Conservation (phyloP, 352 stramenopile species). For the Sclerospora graminicola region DNA sequence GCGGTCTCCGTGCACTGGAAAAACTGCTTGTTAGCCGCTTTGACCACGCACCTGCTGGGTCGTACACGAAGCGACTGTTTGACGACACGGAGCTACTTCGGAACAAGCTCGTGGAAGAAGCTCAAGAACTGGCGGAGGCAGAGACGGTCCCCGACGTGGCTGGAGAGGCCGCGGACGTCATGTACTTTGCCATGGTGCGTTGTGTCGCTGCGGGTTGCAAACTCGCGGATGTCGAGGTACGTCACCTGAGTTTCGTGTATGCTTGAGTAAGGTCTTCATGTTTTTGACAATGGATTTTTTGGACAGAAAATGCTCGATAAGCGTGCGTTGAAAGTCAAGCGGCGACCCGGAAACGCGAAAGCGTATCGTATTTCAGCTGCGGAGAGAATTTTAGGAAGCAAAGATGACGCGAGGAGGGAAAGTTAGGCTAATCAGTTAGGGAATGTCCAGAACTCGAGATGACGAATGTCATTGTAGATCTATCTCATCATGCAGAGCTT, state of each 20-base stretch:
- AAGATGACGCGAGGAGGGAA: too few species aligned
- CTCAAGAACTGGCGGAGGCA: conserved; percentile 89
- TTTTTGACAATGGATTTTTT: too few species aligned
- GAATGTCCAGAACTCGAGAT: too few species aligned
- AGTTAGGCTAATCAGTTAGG: too few species aligned
- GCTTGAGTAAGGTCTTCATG: conserved; percentile 2
- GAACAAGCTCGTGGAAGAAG: conserved; percentile 96
- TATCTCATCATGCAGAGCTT: too few species aligned
- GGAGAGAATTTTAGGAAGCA: conserved; percentile 61
- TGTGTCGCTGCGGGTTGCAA: conserved; percentile 87
- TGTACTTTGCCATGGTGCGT: conserved; percentile 95
- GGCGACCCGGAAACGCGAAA: conserved; percentile 82
- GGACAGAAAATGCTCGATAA: conserved; percentile 82
- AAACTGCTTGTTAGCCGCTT: conserved; percentile 79
- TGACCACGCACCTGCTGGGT: conserved; percentile 84
- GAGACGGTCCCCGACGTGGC: conserved; percentile 82
- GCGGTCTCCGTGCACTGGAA: conserved; percentile 86
- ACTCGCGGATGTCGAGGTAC: conserved; percentile 87
- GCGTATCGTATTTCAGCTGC: conserved; percentile 76
- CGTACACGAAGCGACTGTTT: conserved; percentile 95
- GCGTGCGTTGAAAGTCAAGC: conserved; percentile 88
- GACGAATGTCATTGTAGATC: too few species aligned
- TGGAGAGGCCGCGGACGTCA: conserved; percentile 91
- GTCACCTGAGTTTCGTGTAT: conserved; percentile 1
- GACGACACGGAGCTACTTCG: conserved; percentile 86